These are phyloP conservation scores for Gonapodya sp. DNA, from an alignment of 192 early-diverging fungal genomes.

Conservation along the genomic window DNA sequence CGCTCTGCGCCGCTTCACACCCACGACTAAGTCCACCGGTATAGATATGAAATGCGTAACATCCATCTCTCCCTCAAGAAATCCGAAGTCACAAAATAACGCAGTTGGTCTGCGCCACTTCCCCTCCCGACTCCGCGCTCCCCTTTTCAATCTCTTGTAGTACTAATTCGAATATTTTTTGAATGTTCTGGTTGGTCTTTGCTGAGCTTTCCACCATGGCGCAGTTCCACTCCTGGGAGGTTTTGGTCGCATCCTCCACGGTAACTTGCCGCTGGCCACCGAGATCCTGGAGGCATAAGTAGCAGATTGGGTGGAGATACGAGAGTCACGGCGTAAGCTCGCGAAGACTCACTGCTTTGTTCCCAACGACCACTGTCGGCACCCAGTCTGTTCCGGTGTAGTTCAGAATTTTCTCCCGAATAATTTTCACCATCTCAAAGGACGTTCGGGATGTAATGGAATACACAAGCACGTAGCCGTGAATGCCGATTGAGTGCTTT, in stretches of 20 bases:
- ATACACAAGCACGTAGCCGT: slow-evolving; percentile 92
- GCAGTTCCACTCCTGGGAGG: slow-evolving; percentile 79
- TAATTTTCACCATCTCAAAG: slow-evolving; percentile 82
- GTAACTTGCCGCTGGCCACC: slow-evolving; percentile 3
- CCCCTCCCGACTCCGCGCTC: slow-evolving; percentile 40
- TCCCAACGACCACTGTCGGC: slow-evolving; percentile 18
- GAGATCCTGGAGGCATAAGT: slow-evolving; percentile 58
- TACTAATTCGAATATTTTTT: slow-evolving; percentile 72
- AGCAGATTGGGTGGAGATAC: not conserved
- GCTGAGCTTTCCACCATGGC: slow-evolving; percentile 83
- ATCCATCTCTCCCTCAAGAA: too few species aligned
- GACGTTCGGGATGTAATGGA: slow-evolving; percentile 75
- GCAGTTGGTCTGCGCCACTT: slow-evolving; percentile 15
- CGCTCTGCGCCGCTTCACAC: too few species aligned
- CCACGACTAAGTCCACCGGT: too few species aligned
- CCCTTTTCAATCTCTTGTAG: slow-evolving; percentile 74
- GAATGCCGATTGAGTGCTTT: slow-evolving; percentile 79
- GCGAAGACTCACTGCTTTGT: slow-evolving; percentile 3
- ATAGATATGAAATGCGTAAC: too few species aligned
- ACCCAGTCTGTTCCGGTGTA: slow-evolving; percentile 83
- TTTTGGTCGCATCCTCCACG: slow-evolving; percentile 60
- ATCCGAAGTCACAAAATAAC: not conserved
- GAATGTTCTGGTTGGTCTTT: slow-evolving; percentile 84
- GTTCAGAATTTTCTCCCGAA: slow-evolving; percentile 90
- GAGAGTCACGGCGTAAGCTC: not conserved